phyloP scores from a whole-genome alignment of 345 rosid species.

The rapeseed (Brassica napus) region DNA sequence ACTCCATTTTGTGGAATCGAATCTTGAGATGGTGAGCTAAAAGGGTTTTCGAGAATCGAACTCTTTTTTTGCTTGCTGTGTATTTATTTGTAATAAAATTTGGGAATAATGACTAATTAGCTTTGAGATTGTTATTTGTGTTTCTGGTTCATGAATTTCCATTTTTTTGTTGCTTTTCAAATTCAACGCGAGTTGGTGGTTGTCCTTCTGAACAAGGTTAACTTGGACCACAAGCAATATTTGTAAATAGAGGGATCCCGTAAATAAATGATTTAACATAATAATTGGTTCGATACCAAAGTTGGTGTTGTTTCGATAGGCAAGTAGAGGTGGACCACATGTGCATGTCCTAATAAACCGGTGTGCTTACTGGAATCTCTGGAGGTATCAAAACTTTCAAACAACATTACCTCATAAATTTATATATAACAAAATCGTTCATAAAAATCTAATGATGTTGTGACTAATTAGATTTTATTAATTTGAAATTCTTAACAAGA shows the following conservation, averaged over 20 bases:
- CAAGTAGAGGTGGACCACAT: background rate
- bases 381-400: background rate
- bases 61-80: conserved; percentile 27
- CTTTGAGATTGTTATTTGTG: background rate
- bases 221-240: background rate
- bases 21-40: conserved; percentile 26
- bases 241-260: background rate
- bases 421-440: background rate
- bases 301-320: background rate
- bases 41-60: conserved; percentile 37
- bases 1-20: conserved; percentile 27
- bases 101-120: conserved; percentile 18
- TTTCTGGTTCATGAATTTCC: background rate
- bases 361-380: conserved; percentile 26
- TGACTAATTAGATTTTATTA: background rate
- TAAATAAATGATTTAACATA: background rate
- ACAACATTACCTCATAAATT: too few species aligned
- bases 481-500: background rate
- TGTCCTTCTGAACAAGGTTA: background rate
- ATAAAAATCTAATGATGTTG: conserved; percentile 8
- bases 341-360: conserved; percentile 22
- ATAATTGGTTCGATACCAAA: conserved; percentile 29
- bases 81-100: conserved; percentile 29
- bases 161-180: background rate
- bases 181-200: background rate